phyloP scores from a whole-genome alignment of 208 protist species.

The Chromosphaera perkinsii region DNA sequence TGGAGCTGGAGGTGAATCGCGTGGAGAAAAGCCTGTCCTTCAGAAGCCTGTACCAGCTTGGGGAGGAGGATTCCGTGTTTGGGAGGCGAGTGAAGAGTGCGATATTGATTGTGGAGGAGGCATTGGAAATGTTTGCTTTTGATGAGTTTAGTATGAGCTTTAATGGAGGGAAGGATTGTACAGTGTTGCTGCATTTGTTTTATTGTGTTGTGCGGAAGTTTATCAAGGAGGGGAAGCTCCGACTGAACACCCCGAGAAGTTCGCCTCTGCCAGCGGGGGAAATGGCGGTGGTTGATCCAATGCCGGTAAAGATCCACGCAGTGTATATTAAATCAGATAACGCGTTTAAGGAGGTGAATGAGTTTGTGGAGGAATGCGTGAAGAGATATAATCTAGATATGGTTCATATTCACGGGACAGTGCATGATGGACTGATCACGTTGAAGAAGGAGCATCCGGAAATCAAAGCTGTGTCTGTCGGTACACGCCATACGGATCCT shows the following conservation, averaged over 20 bases:
- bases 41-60: no score
- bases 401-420: neutral
- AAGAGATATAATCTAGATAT: conserved; percentile 24
- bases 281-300: no score
- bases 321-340: conserved; percentile 8
- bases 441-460: neutral
- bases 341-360: conserved; percentile 25
- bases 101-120: conserved; percentile 2
- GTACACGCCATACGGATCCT: conserved; percentile 38
- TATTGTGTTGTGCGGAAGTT: neutral
- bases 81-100: neutral
- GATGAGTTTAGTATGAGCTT: conserved; percentile 40
- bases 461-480: conserved; percentile 39
- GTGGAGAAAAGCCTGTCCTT: no score
- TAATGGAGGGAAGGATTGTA: conserved; percentile 53
- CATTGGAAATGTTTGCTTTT: neutral
- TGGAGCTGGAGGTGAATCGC: no score
- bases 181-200: conserved; percentile 37
- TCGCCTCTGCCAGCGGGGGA: no score
- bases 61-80: neutral
- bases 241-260: no score
- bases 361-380: conserved; percentile 21
- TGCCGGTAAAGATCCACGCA: conserved; percentile 6
- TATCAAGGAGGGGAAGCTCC: no score
- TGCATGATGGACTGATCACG: conserved; percentile 18